Evolutionary conservation across 805 yeast species (phyloP), one percentile per base, ranked within the genome.

Genomic region (Myxozyma kluyveri): DNA sequence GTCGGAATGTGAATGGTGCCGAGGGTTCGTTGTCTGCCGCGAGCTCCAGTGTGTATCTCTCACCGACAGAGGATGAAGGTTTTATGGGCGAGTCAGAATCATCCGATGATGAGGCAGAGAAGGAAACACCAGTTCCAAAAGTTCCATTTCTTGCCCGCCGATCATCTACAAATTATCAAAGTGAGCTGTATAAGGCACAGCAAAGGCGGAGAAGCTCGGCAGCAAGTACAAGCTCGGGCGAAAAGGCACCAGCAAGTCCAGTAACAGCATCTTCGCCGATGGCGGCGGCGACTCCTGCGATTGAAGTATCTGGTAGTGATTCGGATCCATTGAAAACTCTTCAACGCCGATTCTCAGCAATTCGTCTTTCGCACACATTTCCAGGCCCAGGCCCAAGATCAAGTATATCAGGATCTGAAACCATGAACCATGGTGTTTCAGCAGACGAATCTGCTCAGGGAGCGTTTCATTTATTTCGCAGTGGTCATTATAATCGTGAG

Each of bases 101-200:
- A 2, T 12, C 37, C n/a, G 26, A 9, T 6, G 26, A 39, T 23
- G 49, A 44, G 19, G 24, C 23, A 10, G 49, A 44, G 24, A 12
- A 22, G 17, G 19, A 38, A 24, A 19, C 24, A 21, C 19, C 41
- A 36, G n/a, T 32, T 7, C 12, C 19, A 17, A 18, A 26, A 21
- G 5, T 35, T 47, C 4, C 46, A 40, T 23, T 10, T 21, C 35
- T 29, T 39, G 22, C 41, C 23, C 54, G 54, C 17, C 40, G 58
- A 32, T 49, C 58, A 29, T 54, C 58, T 27, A 49, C 58, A 18
- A 33, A 49, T 39, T 54, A 54, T 43, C 46, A 48, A 17, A 23
- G 14, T 21, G 53, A 37, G 35, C 26, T 48, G 22, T 23, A n/a
- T n/a, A 18, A n/a, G 21, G 36, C 44, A 3, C 49, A 36, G 26